Evolutionary conservation across 495 filamentous ascomycete species (phyloP).

Genomic region (Staphylotrichum tortipilum): DNA sequence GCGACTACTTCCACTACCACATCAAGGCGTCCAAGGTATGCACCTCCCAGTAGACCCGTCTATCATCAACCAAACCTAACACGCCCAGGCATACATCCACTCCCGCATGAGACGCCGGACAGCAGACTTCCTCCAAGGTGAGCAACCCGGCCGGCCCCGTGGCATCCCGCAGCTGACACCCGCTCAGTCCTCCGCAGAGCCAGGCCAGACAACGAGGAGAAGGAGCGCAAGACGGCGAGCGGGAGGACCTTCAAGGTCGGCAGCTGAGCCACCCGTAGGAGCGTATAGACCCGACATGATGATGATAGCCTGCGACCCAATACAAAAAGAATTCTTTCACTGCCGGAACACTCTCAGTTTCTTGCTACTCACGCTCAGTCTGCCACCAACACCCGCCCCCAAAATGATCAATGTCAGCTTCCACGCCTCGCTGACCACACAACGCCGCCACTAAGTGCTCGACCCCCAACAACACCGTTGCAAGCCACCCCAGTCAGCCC

Average conservation of each 20-base stretch:
- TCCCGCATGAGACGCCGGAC: constrained; percentile 94
- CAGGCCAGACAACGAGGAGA: constrained; percentile 88
- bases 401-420: no score
- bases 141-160: background rate
- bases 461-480: no score
- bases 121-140: constrained; percentile 94
- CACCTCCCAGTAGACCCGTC: no score
- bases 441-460: no score
- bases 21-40: constrained; percentile 81
- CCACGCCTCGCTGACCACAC: no score
- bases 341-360: background rate
- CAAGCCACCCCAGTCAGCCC: background rate
- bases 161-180: background rate
- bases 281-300: constrained; percentile 1
- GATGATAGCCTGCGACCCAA: constrained; percentile 2
- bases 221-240: constrained; percentile 95
- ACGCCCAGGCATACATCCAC: constrained; percentile 97
- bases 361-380: no score
- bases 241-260: constrained; percentile 77
- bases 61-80: no score
- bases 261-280: constrained; percentile 5
- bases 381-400: background rate
- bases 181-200: constrained; percentile 74
- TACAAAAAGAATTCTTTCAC: background rate
- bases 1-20: constrained; percentile 99